Conservation (phyloP, 768 basidiomycete genomes). For the Rhodotorula toruloides region DNA sequence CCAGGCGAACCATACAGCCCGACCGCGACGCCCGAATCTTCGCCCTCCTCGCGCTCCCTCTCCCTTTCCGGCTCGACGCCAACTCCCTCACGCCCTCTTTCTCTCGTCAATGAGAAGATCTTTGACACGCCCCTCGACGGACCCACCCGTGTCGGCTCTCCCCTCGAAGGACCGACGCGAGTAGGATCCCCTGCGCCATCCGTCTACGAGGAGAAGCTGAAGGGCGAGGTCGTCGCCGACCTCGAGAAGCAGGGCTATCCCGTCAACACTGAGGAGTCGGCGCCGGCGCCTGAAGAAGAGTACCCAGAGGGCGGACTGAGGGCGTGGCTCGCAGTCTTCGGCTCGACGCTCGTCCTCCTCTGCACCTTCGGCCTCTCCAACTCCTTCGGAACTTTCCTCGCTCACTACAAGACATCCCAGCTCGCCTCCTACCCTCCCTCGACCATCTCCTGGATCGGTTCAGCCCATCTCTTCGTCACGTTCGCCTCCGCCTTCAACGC, state of each 20-base stretch:
- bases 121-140: too few species aligned
- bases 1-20: neutral
- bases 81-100: neutral
- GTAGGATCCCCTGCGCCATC: neutral
- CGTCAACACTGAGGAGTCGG: too few species aligned
- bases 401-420: slow-evolving; percentile 43
- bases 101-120: neutral
- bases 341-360: slow-evolving; percentile 18
- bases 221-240: neutral
- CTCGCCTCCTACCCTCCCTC: slow-evolving; percentile 44
- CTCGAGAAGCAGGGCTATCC: too few species aligned
- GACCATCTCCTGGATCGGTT: slow-evolving; percentile 48
- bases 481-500: slow-evolving; percentile 43
- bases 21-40: neutral
- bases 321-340: slow-evolving; percentile 26
- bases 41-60: neutral
- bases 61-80: neutral
- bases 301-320: slow-evolving; percentile 23
- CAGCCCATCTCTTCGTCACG: slow-evolving; percentile 46
- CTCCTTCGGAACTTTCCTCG: slow-evolving; percentile 14
- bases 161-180: neutral
- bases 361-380: slow-evolving; percentile 33
- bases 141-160: too few species aligned
- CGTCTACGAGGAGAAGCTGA: neutral
- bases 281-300: slow-evolving; percentile 7